Conservation (phyloP, 2,329 filamentous ascomycete genomes). For the Fusarium penzigii region DNA sequence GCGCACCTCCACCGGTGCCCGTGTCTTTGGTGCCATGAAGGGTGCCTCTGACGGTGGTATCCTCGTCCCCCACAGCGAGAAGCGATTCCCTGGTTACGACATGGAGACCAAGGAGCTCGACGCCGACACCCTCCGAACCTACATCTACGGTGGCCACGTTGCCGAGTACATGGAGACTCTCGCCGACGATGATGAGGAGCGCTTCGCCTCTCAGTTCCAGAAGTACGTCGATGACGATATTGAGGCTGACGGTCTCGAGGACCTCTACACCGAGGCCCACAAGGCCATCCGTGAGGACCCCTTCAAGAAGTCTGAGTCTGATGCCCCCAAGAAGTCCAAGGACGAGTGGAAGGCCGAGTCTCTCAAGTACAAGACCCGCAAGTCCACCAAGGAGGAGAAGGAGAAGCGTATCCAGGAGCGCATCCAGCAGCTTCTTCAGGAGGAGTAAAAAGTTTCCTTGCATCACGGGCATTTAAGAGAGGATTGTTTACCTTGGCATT, state of each 20-base stretch:
- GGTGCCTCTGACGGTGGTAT: slow-evolving; percentile 98
- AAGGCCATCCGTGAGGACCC: slow-evolving; percentile 96
- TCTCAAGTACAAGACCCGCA: slow-evolving; percentile 79
- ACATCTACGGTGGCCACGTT: slow-evolving; percentile 98
- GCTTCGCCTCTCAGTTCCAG: slow-evolving; percentile 97
- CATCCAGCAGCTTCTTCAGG: slow-evolving; percentile 77
- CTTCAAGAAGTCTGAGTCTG: slow-evolving; percentile 84
- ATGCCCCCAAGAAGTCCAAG: slow-evolving; percentile 89
- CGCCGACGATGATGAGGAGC: slow-evolving; percentile 99
- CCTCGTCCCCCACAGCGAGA: slow-evolving; percentile 96
- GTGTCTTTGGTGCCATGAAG: slow-evolving; percentile 99
- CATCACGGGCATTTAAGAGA: slow-evolving; percentile 27
- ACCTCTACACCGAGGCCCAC: slow-evolving; percentile 93
- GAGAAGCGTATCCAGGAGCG: slow-evolving; percentile 81
- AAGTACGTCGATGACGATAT: slow-evolving; percentile 97
- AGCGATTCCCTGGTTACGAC: slow-evolving; percentile 98
- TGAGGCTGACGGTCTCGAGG: slow-evolving; percentile 95
- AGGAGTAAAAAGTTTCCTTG: slow-evolving; percentile 39
- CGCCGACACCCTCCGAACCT: slow-evolving; percentile 94
- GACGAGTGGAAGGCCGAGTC: slow-evolving; percentile 95
- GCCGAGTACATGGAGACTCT: slow-evolving; percentile 99
- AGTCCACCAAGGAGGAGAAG: slow-evolving; percentile 84
- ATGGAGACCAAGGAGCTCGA: slow-evolving; percentile 98
- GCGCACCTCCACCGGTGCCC: slow-evolving; percentile 96
- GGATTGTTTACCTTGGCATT: slow-evolving; percentile 35